Evolutionary conservation across 164 flowering plant species (phyloP).

Genomic region (Sextonia rubra): DNA sequence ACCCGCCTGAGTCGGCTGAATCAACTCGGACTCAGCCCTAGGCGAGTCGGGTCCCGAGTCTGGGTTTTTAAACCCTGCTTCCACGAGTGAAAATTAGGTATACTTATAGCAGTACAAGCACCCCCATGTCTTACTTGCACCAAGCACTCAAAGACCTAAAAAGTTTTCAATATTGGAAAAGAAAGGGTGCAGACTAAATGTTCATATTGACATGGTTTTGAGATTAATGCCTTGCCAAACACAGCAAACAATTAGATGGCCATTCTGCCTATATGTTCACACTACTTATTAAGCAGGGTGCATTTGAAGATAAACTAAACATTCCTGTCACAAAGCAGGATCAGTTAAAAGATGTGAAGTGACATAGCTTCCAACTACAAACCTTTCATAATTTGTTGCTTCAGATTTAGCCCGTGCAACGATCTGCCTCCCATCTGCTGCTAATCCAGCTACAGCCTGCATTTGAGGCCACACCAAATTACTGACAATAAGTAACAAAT

Average conservation of each 20-base stretch:
- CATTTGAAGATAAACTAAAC: not conserved
- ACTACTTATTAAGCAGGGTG: not conserved
- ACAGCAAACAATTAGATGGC: not conserved
- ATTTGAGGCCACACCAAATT: not conserved
- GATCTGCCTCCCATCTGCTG: slow-evolving; percentile 97
- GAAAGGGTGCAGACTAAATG: not conserved
- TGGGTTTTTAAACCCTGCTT: too few species aligned
- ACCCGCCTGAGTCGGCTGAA: too few species aligned
- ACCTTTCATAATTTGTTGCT: slow-evolving; percentile 81
- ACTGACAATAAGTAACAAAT: too few species aligned
- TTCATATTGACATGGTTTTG: not conserved
- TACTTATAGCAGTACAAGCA: too few species aligned
- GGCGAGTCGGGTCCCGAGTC: too few species aligned
- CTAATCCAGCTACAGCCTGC: slow-evolving; percentile 96
- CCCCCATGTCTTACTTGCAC: too few species aligned
- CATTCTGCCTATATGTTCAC: not conserved
- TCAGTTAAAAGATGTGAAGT: not conserved
- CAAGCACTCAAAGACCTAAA: too few species aligned
- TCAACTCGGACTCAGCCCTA: too few species aligned
- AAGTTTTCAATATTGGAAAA: too few species aligned
- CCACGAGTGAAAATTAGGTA: too few species aligned
- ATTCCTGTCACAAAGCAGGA: not conserved
- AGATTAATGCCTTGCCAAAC: not conserved
- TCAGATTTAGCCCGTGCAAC: slow-evolving; percentile 89
- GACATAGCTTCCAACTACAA: slow-evolving; percentile 11